These are phyloP conservation scores for Pharnaceum exiguum DNA, from an alignment of 148 eudicot genomes.

Conservation along the genomic window DNA sequence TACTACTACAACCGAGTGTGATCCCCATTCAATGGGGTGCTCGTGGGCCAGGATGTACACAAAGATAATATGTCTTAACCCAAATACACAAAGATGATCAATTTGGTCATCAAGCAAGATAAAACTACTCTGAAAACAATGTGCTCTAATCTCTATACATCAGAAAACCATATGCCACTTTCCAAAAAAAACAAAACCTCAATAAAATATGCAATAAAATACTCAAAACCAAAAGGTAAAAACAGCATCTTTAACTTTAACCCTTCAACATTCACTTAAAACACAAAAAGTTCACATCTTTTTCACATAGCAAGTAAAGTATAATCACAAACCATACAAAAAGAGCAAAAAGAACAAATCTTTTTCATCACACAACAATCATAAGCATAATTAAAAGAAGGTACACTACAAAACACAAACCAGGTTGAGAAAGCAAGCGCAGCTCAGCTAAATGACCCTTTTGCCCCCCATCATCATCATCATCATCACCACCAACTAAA, in stretches of 20 bases:
- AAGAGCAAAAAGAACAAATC: not conserved
- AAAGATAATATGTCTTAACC: too few species aligned
- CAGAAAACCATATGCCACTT: too few species aligned
- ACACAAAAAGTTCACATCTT: not conserved
- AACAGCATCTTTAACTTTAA: too few species aligned
- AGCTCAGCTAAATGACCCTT: constrained; percentile 49
- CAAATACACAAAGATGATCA: too few species aligned
- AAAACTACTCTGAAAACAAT: too few species aligned
- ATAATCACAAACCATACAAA: constrained; percentile 3
- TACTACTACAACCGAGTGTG: too few species aligned
- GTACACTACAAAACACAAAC: constrained; percentile 18
- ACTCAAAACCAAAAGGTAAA: not conserved
- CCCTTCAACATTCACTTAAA: not conserved
- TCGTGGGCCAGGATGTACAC: too few species aligned
- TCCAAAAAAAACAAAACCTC: too few species aligned
- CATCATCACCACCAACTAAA: too few species aligned
- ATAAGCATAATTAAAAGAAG: not conserved
- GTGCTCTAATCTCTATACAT: too few species aligned
- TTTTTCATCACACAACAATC: not conserved
- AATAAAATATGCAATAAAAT: not conserved
- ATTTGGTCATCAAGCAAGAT: too few species aligned
- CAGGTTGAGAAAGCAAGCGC: constrained; percentile 47
- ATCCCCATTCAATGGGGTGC: too few species aligned
- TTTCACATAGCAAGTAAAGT: constrained; percentile 4
- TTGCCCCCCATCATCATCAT: constrained; percentile 24